Base-by-base conservation (phyloP, 2,329 filamentous ascomycete species). In the Aureobasidium sp. region DNA sequence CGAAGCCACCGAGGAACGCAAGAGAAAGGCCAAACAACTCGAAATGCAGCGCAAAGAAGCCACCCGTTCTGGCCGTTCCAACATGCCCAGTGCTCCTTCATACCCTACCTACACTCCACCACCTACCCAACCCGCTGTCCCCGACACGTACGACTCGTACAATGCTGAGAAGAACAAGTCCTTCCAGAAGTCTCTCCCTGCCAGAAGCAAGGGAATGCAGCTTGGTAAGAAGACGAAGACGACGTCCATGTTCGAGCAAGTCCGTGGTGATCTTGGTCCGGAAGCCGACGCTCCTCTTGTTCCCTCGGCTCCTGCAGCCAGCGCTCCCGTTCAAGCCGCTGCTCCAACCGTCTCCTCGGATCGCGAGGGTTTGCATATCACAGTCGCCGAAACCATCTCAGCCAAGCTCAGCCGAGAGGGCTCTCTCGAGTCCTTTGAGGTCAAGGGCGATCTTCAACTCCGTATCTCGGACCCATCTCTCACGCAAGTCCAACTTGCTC, bases 1-100 rank as follows among this genome's bases (percentile, higher is more conserved):
- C 62, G 93, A 98, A 72, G 94, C 93, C 8, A 95, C 87, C 52
- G 93, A 98, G 70, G 93, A 98, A 77, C 88, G 94, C 66, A 98
- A 98, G 78, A 82, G 91, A 64, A 96, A 96, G 74, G 94, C 93
- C 49, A 98, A 97, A 78, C 93, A 98, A 72, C 79, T 98, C 64
- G 94, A 98, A 72, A 87, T 98, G 81, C 93, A 98, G 75, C 88
- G 93, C 69, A 98, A 97, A 74, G 94, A 98, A 68, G 85, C 91
- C 64, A 87, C 88, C 58, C 83, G 91, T 61, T 62, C 60, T 29
- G 61, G 57, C 25, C 61, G 65, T 51, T 58, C 61, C 32, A 74
- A 76, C 58, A 76, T 70, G 64, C 76, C 81, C 63, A 83, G 90
- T 61, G 81, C 88, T 48, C 88, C 90, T 30, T 80, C 83, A 55